Evolutionary conservation across 2,329 filamentous ascomycete species (phyloP).

Genomic region (Cryphonectria carpinicola): DNA sequence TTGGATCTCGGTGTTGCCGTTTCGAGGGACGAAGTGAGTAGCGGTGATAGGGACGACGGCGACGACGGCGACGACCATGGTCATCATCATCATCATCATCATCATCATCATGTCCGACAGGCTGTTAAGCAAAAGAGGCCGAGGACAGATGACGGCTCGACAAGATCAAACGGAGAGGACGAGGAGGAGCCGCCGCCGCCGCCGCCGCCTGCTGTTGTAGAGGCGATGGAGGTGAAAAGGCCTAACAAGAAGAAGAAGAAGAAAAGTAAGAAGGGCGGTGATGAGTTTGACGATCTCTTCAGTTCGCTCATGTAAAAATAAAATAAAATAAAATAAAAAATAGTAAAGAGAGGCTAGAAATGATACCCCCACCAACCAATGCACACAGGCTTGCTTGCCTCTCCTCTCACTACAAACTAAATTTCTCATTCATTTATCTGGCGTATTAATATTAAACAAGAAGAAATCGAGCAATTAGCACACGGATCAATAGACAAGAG

Average conservation of each 20-base stretch:
- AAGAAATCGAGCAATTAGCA: not conserved
- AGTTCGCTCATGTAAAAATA: constrained; percentile 53
- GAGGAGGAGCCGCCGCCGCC: constrained; percentile 23
- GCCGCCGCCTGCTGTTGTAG: constrained; percentile 42
- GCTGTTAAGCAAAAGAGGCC: constrained; percentile 7
- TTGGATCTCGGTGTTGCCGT: constrained; percentile 34
- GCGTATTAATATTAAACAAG: not conserved
- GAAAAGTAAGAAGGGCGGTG: constrained; percentile 60
- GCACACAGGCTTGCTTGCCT: not conserved
- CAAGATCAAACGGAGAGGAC: not conserved
- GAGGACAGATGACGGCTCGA: not conserved
- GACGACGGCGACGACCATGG: not conserved
- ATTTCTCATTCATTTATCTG: too few relatives aligned
- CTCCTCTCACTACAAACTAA: not conserved
- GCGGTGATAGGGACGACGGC: constrained; percentile 12
- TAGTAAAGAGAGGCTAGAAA: not conserved
- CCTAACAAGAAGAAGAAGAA: constrained; percentile 51
- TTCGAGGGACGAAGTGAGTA: constrained; percentile 31
- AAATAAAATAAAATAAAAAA: constrained; percentile 30
- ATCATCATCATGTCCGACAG: not conserved
- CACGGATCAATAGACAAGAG: too few relatives aligned
- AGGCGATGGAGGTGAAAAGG: constrained; percentile 44
- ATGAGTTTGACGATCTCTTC: constrained; percentile 78
- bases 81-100: too few relatives aligned
- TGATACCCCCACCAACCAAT: constrained; percentile 6